Base-by-base conservation (phyloP, 331 rosid genomes). In the Pyracantha coccinea region DNA sequence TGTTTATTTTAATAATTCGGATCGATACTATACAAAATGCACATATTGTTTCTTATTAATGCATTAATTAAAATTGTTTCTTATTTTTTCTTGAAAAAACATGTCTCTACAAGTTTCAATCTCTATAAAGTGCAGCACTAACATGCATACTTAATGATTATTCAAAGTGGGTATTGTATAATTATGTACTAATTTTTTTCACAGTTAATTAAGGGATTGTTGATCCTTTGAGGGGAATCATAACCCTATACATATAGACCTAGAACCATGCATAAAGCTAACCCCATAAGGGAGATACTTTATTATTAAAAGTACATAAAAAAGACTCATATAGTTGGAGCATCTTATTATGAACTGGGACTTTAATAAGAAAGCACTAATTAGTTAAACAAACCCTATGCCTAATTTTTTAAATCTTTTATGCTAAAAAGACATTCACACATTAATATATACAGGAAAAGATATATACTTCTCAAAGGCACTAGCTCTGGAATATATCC, bases 401-500 rank as follows among this genome's bases (percentile, higher is more conserved):
- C 80, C 75, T 23, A 21, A 58, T 58, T 21, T 58, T 62, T 62
- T 7, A 13, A 47, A 61, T 65, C 62, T 79, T 85, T 70, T 75
- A 25, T 54, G 72, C 83, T 69, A 84, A 84, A 84, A 84, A 79
- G 25, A 33, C 52, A 69, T 24, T 58, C 81, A 77, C 86, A 19
- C 25, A 65, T 47, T 52, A 76, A 67, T 69, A 67, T 53, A 38
- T 64, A 62, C 35, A 80, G 76, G 58, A 80, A 88, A 79, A 79
- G 76, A 74, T 73, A 71, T 82, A 79, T 73, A 78, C 85, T 41
- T 12, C 79, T 19, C 41, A 64, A 61, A 55, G 52, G 41, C 85
- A 77, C 68, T 50, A 13, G 41, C 67, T 50, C 53, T 50, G 53
- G 92, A 86, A 86, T 88, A 84, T 75, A 80, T 86, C 85, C 87